Base-by-base conservation (phyloP, 805 yeast species). In the Ogataea trehaloabstinens region DNA sequence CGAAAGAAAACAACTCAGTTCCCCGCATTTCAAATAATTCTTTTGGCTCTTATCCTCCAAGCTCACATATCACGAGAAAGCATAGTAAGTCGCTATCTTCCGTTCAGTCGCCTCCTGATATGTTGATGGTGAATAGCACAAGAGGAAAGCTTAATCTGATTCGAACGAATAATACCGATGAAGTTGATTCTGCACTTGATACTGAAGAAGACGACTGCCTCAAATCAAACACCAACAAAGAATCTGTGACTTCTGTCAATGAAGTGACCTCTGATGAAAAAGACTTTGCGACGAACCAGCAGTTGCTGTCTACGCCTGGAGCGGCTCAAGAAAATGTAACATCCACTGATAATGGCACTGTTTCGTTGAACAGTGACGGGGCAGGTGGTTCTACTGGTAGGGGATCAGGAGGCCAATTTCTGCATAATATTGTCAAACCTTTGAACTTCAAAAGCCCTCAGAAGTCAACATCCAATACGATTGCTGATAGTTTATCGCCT, bases 31-130 rank as follows among this genome's bases (percentile, higher is more conserved):
- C 46, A 2, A n/a, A 24, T 13, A 22, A 15, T 8, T 16, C 36
- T 7, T 28, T 20, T 4, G 24, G 17, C 25, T 38, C 10, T 18
- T 46, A 12, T 55, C 33, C 54, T 5, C 58, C 58, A 24, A 40
- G 34, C 12, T 24, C 50, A 3, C 41, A 34, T 19, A 22, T 42
- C 28, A 41, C 60, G 6, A 53, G 61, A 42, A 56, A 60, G 44
- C 73, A 61, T 57, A 63, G 65, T 32, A 60, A 68, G 37, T 69
- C 77, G 0, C 48, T 72, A 29, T 68, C 77, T 6, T 73, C 72
- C 20, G 67, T 70, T n/a, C 72, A 67, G 39, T 63, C 67, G 22
- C 69, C 66, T 6, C 61, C 67, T 5, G 71, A 67, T 47, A 56
- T 61, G 29, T 56, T 67, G 24, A 56, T 67, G 34, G 66, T 63